Base-by-base conservation (phyloP, 225 moss, liverwort and hornwort species). In the Pseudisothecium myosuroides region DNA sequence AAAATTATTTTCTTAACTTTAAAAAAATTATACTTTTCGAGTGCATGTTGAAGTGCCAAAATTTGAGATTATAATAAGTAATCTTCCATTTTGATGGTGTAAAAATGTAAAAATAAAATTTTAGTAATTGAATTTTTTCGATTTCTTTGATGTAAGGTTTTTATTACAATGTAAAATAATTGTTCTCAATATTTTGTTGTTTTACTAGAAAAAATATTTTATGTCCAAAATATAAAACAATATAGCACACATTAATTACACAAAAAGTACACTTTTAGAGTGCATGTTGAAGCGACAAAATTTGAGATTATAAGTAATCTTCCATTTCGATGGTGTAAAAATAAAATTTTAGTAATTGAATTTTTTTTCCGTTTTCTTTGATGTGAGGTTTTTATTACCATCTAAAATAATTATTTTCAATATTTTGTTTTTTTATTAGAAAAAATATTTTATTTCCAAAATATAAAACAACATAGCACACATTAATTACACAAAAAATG, bases 401-500 rank as follows among this genome's bases (percentile, higher is more conserved):
- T 0, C 14, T 36, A 14, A 20, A 77, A 52, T 9, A 9, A 36
- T 22, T 22, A 1, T 22, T 0, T 0, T 36, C 9, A 14, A 52
- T 22, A 13, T 8, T 76, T 76, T 52, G 1, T n/a, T 0, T 52
- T 34, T 49, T 20, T 21, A 21, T 0, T 9, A 52, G 22, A 52
- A 76, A 19, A 1, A 74, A 20, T 9, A 22, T 9, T 14, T 22
- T 5, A 22, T 14, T 5, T 0, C 7, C 1, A 34, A 52, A 76
- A 34, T 13, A 23, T 52, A 4, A 34, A 52, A 52, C 1, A 36
- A 3, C 36, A 0, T 36, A 22, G 9, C 2, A 3, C 0, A 36
- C 5, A 36, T 23, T 22, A 8, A 34, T 23, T 21, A 52, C 5
- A 32, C 17, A n/a, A 45, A 6, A 74, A 47, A 43, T 45, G 19